These are phyloP conservation scores for Brassica nigra DNA, from an alignment of 345 rosid genomes.

Conservation along the genomic window DNA sequence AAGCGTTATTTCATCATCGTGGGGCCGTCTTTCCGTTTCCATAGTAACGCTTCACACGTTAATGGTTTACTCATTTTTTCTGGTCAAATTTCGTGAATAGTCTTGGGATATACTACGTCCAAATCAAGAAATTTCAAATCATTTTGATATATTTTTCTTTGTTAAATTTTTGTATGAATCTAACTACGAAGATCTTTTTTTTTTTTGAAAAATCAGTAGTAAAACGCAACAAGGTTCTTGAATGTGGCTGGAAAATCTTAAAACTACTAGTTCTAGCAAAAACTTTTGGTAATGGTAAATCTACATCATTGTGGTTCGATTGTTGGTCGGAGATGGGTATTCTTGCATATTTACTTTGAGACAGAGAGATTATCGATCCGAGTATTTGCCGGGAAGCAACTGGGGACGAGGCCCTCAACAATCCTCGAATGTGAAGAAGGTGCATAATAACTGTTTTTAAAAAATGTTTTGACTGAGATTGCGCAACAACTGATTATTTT, in stretches of 20 bases:
- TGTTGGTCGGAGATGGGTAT: too few relatives aligned
- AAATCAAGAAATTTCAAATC: background rate
- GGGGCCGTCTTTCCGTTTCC: background rate
- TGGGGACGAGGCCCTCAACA: too few relatives aligned
- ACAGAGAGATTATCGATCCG: too few relatives aligned
- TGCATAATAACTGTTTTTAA: too few relatives aligned
- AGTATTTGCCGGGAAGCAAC: too few relatives aligned
- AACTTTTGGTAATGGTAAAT: background rate
- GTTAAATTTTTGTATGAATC: too few relatives aligned
- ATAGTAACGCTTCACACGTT: background rate
- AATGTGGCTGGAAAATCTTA: background rate
- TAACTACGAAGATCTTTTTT: too few relatives aligned
- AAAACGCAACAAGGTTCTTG: background rate
- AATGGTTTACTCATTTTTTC: constrained; percentile 9
- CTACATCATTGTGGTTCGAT: background rate
- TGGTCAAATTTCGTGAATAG: background rate
- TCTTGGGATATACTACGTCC: background rate
- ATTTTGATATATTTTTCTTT: background rate
- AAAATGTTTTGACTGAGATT: too few relatives aligned
- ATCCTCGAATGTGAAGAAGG: too few relatives aligned
- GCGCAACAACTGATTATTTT: too few relatives aligned
- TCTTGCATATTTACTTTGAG: too few relatives aligned
- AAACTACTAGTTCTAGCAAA: background rate
- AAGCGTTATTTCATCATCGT: background rate
- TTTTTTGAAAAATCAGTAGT: background rate